Evolutionary conservation across 192 early-diverging fungal genomes (phyloP), one percentile per base, ranked within the genome.

Genomic region (Geosiphon pyriformis): DNA sequence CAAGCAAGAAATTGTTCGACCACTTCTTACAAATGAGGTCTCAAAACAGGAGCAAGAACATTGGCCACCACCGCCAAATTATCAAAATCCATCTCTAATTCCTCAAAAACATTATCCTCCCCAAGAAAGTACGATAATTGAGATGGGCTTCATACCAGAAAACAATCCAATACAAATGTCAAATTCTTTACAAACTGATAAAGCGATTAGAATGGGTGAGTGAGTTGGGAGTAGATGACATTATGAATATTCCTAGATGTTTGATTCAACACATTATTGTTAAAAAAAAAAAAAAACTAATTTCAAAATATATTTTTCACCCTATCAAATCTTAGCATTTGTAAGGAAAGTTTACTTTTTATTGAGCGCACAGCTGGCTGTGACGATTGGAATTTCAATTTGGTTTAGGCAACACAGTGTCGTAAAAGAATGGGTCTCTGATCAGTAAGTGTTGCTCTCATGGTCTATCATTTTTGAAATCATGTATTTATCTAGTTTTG

Each of bases 311-410:
- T 27, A 2, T n/a, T 55, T 54, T 23, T 65, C 34, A 25, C 8
- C 33, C 1, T 35, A n/a, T 33, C 17, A 22, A 34, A 7, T 22
- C 23, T 42, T 54, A 65, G 63, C 63, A 1, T 65, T 65, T 37
- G 50, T 65, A 50, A 52, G 63, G 35, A 65, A 65, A 65, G 63
- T 65, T 7, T 65, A 65, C 37, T 4, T n/a, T 26, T n/a, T 65
- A 34, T 33, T 65, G 4, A 53, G 12, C 15, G 12, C 46, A n/a
- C 62, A 65, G 46, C 27, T 65, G 25, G 15, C 46, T 8, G 15
- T 20, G 8, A 65, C 62, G 12, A 52, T 53, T 54, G 15, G 2
- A 23, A 1, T 65, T 33, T n/a, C 49, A 15, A 2, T 51, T 42
- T 65, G 18, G 10, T 65, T 65, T 29, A 53, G 51, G 63, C 37